Percentiles rank a stretch among this genome's conserved stretches.
Evolutionary conservation across 164 flowering plant species (phyloP).

Genomic region (Berberis thunbergii): DNA sequence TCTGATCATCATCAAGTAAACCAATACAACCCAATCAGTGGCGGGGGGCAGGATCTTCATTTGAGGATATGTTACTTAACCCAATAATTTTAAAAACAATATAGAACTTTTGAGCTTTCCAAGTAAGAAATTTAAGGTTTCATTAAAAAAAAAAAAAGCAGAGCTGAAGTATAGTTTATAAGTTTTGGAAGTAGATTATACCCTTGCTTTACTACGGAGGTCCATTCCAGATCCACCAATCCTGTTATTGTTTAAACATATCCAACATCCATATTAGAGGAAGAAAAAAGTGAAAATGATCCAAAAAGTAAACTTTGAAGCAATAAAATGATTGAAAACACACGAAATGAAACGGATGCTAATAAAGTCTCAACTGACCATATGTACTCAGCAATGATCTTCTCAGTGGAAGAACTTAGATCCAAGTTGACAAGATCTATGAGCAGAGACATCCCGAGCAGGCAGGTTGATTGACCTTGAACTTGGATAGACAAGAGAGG

Average conservation of each 20-base stretch:
- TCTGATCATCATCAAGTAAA: conserved; percentile 7
- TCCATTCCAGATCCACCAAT: conserved; percentile 71
- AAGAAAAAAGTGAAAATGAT: not conserved
- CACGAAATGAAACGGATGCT: not conserved
- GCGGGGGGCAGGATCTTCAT: too few species aligned
- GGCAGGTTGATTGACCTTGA: too few species aligned
- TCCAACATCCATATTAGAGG: not conserved
- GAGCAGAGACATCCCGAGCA: conserved; percentile 38
- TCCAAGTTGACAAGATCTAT: conserved; percentile 61
- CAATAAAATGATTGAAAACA: not conserved
- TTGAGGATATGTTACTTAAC: too few species aligned
- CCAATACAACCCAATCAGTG: not conserved
- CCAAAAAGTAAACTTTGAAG: not conserved
- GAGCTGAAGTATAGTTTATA: not conserved
- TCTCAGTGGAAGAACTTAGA: conserved; percentile 48
- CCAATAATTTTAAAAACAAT: too few species aligned
- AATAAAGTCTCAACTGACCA: conserved; percentile 27
- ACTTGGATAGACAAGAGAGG: too few species aligned
- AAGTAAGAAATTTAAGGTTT: not conserved
- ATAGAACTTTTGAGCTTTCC: not conserved
- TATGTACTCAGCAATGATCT: conserved; percentile 73
- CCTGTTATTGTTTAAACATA: conserved; percentile 19
- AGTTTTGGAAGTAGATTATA: not conserved
- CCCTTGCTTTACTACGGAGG: conserved; percentile 63
- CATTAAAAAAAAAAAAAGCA: not conserved